Conservation (phyloP, 352 stramenopile genomes). For the Globisporangium cederbergense region DNA sequence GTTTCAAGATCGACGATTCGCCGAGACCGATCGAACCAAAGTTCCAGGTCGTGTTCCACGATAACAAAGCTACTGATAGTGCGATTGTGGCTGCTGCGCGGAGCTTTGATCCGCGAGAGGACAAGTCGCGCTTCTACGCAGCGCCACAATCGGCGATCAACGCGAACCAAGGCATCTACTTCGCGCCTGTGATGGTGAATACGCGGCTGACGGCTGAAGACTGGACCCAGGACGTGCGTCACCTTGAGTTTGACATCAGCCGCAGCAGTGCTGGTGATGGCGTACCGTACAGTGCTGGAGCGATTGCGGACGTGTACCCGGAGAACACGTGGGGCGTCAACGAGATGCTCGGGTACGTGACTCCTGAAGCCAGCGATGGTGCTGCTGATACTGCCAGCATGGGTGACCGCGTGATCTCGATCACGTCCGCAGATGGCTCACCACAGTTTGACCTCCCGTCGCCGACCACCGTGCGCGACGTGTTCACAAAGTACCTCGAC, state of each 20-base stretch:
- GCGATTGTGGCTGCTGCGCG: conserved; percentile 11
- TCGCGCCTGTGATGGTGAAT: conserved; percentile 60
- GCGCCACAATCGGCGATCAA: conserved; percentile 42
- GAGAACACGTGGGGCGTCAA: conserved; percentile 73
- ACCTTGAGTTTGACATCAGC: conserved; percentile 67
- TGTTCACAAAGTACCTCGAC: conserved; percentile 85
- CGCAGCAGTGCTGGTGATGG: background rate
- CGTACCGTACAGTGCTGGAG: conserved; percentile 48
- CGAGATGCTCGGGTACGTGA: conserved; percentile 58
- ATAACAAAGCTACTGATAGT: background rate
- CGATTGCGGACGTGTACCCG: conserved; percentile 76
- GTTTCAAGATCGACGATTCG: conserved; percentile 63
- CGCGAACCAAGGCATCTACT: conserved; percentile 37
- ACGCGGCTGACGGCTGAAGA: conserved; percentile 57
- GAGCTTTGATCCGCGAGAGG: conserved; percentile 22
- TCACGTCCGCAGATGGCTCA: conserved; percentile 42
- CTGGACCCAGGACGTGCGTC: conserved; percentile 81
- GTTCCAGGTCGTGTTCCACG: conserved; percentile 43
- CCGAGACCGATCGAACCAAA: conserved; percentile 43
- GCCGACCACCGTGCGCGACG: conserved; percentile 43
- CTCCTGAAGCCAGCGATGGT: background rate
- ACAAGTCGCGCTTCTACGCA: conserved; percentile 57
- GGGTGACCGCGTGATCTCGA: conserved; percentile 40
- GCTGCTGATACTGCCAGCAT: conserved; percentile 10
- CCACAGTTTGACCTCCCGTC: conserved; percentile 52